These are phyloP conservation scores for Polychaeton citri DNA, from an alignment of 2,329 filamentous ascomycete species.

Conservation along the genomic window DNA sequence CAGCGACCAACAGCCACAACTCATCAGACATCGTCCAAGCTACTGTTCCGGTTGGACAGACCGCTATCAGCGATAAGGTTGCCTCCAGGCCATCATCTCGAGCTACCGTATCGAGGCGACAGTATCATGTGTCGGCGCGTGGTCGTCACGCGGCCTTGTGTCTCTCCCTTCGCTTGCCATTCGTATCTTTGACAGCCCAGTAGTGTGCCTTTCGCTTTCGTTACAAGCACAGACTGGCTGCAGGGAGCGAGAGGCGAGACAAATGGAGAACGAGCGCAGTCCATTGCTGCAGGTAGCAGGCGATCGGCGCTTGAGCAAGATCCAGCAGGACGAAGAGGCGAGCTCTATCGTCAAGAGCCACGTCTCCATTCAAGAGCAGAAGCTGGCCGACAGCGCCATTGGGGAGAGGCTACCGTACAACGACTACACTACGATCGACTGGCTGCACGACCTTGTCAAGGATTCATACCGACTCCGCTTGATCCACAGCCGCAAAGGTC, in stretches of 20 bases:
- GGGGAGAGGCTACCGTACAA: slow-evolving; percentile 47
- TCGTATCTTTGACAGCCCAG: not conserved
- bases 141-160: not conserved
- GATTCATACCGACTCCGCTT: slow-evolving; percentile 41
- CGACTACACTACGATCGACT: slow-evolving; percentile 50
- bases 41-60: not conserved
- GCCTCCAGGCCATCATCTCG: no score
- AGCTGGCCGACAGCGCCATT: slow-evolving; percentile 31
- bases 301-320: slow-evolving; percentile 7
- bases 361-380: slow-evolving; percentile 36
- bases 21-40: not conserved
- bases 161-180: not conserved
- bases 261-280: slow-evolving; percentile 17
- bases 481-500: slow-evolving; percentile 29
- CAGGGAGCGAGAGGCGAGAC: slow-evolving; percentile 1
- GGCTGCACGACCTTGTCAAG: slow-evolving; percentile 47
- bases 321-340: slow-evolving; percentile 26
- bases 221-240: not conserved
- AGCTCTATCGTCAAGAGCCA: slow-evolving; percentile 29
- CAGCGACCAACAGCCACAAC: not conserved
- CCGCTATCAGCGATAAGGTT: not conserved
- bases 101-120: no score
- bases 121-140: no score
- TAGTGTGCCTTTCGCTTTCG: no score
- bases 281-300: slow-evolving; percentile 18